A percentile compares a stretch with the other conserved stretches of the same genome.
Conservation (phyloP, 768 basidiomycete genomes). For the Naematelia encephala region DNA sequence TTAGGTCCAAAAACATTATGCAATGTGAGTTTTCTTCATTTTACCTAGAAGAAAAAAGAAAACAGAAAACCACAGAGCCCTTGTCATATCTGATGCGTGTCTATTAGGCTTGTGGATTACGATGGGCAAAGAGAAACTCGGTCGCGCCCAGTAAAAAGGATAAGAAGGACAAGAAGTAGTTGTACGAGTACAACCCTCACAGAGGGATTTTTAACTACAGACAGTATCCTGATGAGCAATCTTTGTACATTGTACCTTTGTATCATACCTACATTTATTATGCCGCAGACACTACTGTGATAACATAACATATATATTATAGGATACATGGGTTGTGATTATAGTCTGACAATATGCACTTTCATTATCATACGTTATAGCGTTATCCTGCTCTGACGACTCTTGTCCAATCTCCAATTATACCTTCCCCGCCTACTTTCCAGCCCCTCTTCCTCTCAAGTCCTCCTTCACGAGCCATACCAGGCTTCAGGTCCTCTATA, state of each 20-base stretch:
- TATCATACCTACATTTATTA: no score
- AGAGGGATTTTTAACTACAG: no score
- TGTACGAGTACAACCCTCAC: no score
- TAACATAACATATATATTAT: no score
- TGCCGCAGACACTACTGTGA: no score
- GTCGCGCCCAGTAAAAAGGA: conserved; percentile 43
- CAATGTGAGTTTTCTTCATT: conserved; percentile 71
- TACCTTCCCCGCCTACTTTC: conserved; percentile 16
- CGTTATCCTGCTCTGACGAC: background rate
- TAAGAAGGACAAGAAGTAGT: conserved; percentile 27
- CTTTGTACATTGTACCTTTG: no score
- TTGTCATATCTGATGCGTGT: conserved; percentile 9
- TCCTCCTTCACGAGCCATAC: conserved; percentile 24
- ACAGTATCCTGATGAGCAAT: no score
- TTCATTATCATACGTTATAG: background rate
- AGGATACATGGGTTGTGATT: no score
- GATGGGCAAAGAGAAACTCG: conserved; percentile 79
- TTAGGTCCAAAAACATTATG: conserved; percentile 95
- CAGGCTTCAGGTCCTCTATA: conserved; percentile 35
- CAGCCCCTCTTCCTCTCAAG: conserved; percentile 33
- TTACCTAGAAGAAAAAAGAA: no score
- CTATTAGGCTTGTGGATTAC: conserved; percentile 71
- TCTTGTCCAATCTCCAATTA: conserved; percentile 29
- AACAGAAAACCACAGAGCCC: background rate
- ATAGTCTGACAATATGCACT: background rate